Evolutionary conservation across 805 yeast genomes (phyloP).

Genomic region (Spencermartinsiella europaea): DNA sequence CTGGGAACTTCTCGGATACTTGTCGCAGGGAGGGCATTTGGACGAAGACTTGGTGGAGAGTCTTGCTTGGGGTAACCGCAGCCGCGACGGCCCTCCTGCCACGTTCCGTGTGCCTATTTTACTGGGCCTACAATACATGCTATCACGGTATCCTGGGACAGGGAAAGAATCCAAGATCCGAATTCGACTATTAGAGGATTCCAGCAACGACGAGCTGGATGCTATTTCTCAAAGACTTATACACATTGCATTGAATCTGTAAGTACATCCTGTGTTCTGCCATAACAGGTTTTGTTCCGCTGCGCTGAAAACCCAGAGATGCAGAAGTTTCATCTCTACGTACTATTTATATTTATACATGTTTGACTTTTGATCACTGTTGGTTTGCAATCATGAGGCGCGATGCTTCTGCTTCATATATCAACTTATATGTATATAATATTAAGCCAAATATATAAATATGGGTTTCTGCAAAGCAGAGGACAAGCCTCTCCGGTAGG

Average conservation of each 20-base stretch:
- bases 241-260: conserved; percentile 8
- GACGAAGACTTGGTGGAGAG: conserved; percentile 2
- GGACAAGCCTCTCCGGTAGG: too few relatives aligned
- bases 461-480: too few relatives aligned
- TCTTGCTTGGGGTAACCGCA: not conserved
- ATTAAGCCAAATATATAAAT: too few relatives aligned
- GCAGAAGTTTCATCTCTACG: not conserved
- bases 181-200: conserved; percentile 8
- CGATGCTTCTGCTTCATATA: too few relatives aligned
- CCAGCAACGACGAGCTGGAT: conserved; percentile 7
- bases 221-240: conserved; percentile 9
- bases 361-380: not conserved
- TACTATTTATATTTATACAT: not conserved
- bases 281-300: too few relatives aligned
- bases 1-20: conserved; percentile 7
- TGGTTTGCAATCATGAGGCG: too few relatives aligned
- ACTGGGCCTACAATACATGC: conserved; percentile 9
- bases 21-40: conserved; percentile 1
- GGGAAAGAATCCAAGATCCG: conserved; percentile 12
- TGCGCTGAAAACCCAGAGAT: too few relatives aligned
- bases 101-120: not conserved
- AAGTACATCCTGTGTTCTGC: too few relatives aligned
- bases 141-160: not conserved
- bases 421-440: too few relatives aligned
- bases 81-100: not conserved